These are phyloP conservation scores for Aspergillus sp. DNA, from an alignment of 2,329 filamentous ascomycete genomes.

Conservation along the genomic window DNA sequence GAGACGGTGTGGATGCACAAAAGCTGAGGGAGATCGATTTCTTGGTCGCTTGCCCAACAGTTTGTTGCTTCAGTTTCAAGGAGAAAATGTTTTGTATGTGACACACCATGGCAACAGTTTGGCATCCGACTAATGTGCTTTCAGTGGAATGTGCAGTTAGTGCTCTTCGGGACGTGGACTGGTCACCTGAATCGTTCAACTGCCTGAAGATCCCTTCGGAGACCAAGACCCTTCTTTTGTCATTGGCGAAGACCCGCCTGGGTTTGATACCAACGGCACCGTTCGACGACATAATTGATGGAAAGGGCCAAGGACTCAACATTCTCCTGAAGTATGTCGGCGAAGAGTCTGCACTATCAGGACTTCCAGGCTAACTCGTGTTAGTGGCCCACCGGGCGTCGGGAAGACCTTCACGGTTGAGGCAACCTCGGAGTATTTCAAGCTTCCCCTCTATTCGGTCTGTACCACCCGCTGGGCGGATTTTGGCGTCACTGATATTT, in stretches of 20 bases:
- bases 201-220: slow-evolving; percentile 22
- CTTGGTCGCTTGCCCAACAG: not conserved
- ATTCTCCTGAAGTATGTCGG: not conserved
- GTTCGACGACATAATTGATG: slow-evolving; percentile 31
- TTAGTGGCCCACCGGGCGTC: slow-evolving; percentile 1
- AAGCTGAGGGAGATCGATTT: not conserved
- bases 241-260: slow-evolving; percentile 17
- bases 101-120: not conserved
- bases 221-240: slow-evolving; percentile 19
- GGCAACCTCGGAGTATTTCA: not conserved
- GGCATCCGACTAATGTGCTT: not conserved
- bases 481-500: not conserved
- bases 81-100: not conserved
- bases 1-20: not conserved
- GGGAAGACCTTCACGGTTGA: slow-evolving; percentile 2
- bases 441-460: not conserved
- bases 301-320: slow-evolving; percentile 30
- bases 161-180: slow-evolving; percentile 19
- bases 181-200: slow-evolving; percentile 19
- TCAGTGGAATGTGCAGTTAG: slow-evolving; percentile 17
- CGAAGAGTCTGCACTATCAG: not conserved
- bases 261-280: slow-evolving; percentile 17
- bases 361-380: not conserved
- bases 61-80: not conserved
- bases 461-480: not conserved